These are phyloP conservation scores for Forsythia viridissima DNA, from an alignment of 257 asterid genomes.

Conservation along the genomic window DNA sequence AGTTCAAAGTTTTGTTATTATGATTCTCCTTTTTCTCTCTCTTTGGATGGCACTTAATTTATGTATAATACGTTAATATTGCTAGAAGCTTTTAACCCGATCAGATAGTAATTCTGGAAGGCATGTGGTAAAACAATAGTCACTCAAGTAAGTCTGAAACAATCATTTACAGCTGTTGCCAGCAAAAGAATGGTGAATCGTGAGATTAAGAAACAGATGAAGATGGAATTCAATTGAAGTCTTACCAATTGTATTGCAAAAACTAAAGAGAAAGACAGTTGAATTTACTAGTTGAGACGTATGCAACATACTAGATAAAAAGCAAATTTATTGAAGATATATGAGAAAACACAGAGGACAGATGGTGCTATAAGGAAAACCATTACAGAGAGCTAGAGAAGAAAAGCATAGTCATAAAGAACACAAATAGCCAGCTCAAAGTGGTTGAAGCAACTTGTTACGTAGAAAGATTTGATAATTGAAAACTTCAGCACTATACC, in stretches of 20 bases:
- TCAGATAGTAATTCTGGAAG: background rate
- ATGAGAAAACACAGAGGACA: background rate
- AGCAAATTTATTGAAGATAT: background rate
- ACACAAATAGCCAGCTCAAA: background rate
- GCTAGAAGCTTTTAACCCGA: background rate
- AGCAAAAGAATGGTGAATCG: background rate
- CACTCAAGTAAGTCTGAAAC: background rate
- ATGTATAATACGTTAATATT: background rate
- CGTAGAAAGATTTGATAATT: background rate
- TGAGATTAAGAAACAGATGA: background rate
- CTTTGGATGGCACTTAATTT: background rate
- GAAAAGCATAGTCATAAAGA: background rate
- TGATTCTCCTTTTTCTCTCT: background rate
- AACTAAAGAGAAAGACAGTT: background rate
- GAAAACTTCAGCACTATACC: conserved; percentile 35
- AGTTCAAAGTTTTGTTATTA: background rate
- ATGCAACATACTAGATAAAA: background rate
- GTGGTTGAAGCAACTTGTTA: conserved; percentile 4
- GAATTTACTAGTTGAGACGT: background rate
- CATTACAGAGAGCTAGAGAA: background rate
- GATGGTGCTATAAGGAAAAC: background rate
- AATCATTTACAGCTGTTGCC: background rate
- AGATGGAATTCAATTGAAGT: background rate
- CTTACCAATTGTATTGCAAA: background rate
- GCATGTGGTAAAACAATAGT: background rate